These are phyloP conservation scores for Umbelopsis ramanniana DNA, from an alignment of 192 early-diverging fungal genomes.

Conservation along the genomic window DNA sequence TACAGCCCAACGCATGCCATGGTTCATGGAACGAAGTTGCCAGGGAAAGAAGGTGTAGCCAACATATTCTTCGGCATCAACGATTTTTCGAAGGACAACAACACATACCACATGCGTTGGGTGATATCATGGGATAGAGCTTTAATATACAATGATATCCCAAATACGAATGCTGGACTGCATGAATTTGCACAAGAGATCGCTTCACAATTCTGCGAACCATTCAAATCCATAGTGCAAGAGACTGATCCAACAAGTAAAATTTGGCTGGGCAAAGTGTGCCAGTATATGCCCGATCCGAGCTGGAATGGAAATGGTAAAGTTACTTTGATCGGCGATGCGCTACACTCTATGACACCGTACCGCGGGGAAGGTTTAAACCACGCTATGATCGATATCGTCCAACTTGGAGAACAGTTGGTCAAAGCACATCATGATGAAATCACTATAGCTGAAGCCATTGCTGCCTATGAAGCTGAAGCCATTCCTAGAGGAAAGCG, in stretches of 20 bases:
- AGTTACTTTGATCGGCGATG: slow-evolving; percentile 27
- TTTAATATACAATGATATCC: neutral
- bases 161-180: neutral
- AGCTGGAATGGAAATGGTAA: slow-evolving; percentile 1
- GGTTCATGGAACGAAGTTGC: neutral
- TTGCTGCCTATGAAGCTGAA: slow-evolving; percentile 6
- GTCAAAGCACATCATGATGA: neutral
- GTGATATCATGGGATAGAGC: neutral
- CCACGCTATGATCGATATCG: slow-evolving; percentile 29
- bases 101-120: neutral
- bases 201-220: neutral
- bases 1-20: slow-evolving; percentile 12
- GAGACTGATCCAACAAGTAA: slow-evolving; percentile 1
- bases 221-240: neutral
- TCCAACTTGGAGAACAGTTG: slow-evolving; percentile 17
- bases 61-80: slow-evolving; percentile 1
- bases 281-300: slow-evolving; percentile 1
- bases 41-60: neutral
- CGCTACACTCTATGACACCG: slow-evolving; percentile 25
- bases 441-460: slow-evolving; percentile 1
- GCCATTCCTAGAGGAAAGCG: slow-evolving; percentile 7
- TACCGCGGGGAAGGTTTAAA: slow-evolving; percentile 30
- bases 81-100: neutral
- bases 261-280: neutral
- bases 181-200: neutral